Evolutionary conservation across 306 rosid species (phyloP).

Genomic region (Oxytropis ochrocephala): DNA sequence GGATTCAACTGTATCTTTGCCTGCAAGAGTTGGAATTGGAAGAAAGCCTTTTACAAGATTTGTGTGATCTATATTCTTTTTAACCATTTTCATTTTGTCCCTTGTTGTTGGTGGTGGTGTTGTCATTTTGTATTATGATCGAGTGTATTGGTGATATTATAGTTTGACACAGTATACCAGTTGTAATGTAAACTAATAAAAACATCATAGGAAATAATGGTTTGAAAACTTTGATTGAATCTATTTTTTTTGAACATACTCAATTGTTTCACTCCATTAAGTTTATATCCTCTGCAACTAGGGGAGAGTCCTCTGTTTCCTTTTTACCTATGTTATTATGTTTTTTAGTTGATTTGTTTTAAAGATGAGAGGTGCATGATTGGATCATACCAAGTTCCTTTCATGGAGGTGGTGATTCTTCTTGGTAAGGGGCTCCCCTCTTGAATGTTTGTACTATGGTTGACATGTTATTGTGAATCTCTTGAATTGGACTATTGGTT

Average conservation of each 20-base stretch:
- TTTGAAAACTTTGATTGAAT: slow-evolving; percentile 31
- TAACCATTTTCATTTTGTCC: slow-evolving; percentile 29
- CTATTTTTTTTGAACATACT: neutral
- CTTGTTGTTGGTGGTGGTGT: slow-evolving; percentile 30
- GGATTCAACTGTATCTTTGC: slow-evolving; percentile 84
- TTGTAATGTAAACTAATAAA: slow-evolving; percentile 78
- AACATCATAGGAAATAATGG: slow-evolving; percentile 43
- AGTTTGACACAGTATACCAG: slow-evolving; percentile 49
- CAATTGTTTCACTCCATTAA: no score
- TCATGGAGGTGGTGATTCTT: no score
- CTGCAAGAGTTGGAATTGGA: slow-evolving; percentile 71
- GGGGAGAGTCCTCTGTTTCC: no score
- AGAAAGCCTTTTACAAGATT: slow-evolving; percentile 96
- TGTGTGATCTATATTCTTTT: slow-evolving; percentile 71
- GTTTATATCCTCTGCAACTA: no score
- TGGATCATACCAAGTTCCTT: no score
- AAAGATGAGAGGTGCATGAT: no score
- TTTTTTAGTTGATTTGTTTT: no score
- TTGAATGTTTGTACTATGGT: no score
- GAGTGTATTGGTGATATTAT: slow-evolving; percentile 44
- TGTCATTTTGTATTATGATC: slow-evolving; percentile 37
- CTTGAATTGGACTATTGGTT: no score
- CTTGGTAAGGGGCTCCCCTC: no score
- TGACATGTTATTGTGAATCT: no score
- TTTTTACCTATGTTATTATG: no score